A percentile compares a stretch with the other conserved stretches of the same genome.
These are phyloP conservation scores for Calonectria ilicicola DNA, from an alignment of 2,329 filamentous ascomycete genomes.

Conservation along the genomic window DNA sequence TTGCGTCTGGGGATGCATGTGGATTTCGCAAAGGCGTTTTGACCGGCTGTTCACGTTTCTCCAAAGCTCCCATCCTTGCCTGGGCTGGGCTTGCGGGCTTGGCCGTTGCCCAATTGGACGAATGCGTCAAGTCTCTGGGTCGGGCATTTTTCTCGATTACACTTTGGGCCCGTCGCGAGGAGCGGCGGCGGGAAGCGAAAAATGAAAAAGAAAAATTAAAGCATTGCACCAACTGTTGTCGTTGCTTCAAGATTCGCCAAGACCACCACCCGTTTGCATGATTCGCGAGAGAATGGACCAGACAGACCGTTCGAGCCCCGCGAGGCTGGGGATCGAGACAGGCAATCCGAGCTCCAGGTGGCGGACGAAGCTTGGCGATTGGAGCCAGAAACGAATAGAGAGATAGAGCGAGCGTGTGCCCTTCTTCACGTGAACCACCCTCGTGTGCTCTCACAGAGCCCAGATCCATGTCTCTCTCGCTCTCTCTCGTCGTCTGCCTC, in stretches of 20 bases:
- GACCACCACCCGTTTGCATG: slow-evolving; percentile 14
- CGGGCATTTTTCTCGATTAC: slow-evolving; percentile 1
- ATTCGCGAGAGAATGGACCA: slow-evolving; percentile 14
- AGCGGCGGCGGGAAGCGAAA: neutral
- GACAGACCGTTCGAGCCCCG: neutral
- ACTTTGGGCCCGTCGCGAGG: neutral
- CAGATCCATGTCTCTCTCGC: neutral
- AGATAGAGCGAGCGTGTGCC: neutral
- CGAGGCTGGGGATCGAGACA: slow-evolving; percentile 13
- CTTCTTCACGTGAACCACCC: neutral
- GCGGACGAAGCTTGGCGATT: neutral
- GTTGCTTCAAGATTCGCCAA: neutral
- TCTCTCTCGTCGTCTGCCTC: neutral
- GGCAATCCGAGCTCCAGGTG: slow-evolving; percentile 13
- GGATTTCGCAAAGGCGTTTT: neutral
- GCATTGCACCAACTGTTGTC: neutral
- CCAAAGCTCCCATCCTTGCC: neutral
- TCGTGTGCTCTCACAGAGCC: neutral
- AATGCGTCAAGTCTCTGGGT: neutral
- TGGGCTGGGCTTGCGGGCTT: neutral
- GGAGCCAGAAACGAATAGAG: neutral
- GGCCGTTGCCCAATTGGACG: slow-evolving; percentile 4
- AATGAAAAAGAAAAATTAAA: too few species aligned
- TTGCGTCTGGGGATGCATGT: slow-evolving; percentile 1
- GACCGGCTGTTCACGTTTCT: slow-evolving; percentile 4